Evolutionary conservation across 345 rosid genomes (phyloP), one percentile per base, ranked within the genome.

Genomic region (Cardiospermum halicacabum): DNA sequence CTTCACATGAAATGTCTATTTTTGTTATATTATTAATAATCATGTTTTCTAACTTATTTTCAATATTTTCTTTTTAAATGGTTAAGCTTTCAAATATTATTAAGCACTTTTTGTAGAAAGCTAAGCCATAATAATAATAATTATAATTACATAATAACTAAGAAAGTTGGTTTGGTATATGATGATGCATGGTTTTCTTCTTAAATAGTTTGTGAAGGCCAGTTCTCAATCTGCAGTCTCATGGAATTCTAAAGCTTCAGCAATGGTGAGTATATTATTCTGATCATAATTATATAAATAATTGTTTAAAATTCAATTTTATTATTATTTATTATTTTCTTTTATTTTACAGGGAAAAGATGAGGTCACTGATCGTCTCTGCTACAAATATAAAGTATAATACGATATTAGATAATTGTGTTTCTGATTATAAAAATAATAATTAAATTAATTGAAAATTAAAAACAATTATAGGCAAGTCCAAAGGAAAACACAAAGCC

Each of bases 401-500:
- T 34, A 34, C 1, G 8, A n/a, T n/a, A n/a, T n/a, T n/a, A n/a
- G n/a, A n/a, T n/a, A n/a, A n/a, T n/a, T n/a, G n/a, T n/a, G n/a
- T n/a, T n/a, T n/a, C n/a, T n/a, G n/a, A n/a, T n/a, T n/a, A n/a
- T n/a, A n/a, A n/a, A n/a, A n/a, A n/a, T n/a, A n/a, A n/a, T n/a
- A n/a, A n/a, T n/a, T n/a, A n/a, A 13, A 43, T 43, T 43, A 19
- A 43, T 43, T 6, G 21, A 43, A 13, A 16, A 3, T 5, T 13
- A 8, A 13, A 5, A 9, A 43, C n/a, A 32, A 8, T n/a, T 47
- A 9, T 15, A 70, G 83, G 73, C 37, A 37, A 62, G 32, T 56
- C 62, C 75, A 53, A 91, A 86, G 67, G 97, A 91, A 67, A 86
- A 88, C 60, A 84, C 84, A 11, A 86, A 81, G 72, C 86, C 84